phyloP scores from a whole-genome alignment of 345 rosid species.

The Populus davidiana region DNA sequence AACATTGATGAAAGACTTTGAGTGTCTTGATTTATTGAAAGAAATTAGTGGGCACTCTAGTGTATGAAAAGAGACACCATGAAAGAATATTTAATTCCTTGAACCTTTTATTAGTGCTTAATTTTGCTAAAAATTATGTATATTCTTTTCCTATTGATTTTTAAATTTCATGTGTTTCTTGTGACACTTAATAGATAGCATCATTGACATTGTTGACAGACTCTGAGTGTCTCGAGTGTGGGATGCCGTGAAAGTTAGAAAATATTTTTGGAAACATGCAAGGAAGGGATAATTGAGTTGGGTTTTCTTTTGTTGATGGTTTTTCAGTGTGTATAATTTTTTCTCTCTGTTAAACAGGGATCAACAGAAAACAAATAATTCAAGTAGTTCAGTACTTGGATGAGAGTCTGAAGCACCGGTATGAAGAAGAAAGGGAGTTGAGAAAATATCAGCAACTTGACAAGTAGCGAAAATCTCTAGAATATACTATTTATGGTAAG shows the following conservation, averaged over 20 bases:
- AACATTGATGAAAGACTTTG: conserved; percentile 93
- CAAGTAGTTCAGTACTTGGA: conserved; percentile 97
- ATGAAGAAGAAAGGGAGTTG: conserved; percentile 94
- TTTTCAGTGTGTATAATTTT: not conserved
- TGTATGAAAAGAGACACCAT: conserved; percentile 79
- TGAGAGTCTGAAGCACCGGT: conserved; percentile 85
- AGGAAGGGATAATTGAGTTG: conserved; percentile 26
- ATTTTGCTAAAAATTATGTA: too few relatives aligned
- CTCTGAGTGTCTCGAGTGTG: too few relatives aligned
- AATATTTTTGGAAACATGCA: conserved; percentile 93
- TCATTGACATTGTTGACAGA: too few relatives aligned
- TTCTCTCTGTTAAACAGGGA: conserved; percentile 45
- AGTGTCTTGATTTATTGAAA: conserved; percentile 88
- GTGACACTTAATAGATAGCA: too few relatives aligned
- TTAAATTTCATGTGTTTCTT: too few relatives aligned
- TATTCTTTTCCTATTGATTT: too few relatives aligned
- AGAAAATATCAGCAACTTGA: conserved; percentile 96
- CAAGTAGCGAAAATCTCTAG: conserved; percentile 88
- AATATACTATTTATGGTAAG: conserved; percentile 73
- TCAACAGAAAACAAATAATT: conserved; percentile 88
- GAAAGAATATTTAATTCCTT: too few relatives aligned
- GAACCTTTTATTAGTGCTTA: too few relatives aligned
- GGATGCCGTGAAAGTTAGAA: conserved; percentile 79
- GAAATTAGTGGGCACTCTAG: conserved; percentile 97
- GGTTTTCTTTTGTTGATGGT: not conserved